Evolutionary conservation across 2,329 filamentous ascomycete genomes (phyloP).

Genomic region (Diplodia mutila): DNA sequence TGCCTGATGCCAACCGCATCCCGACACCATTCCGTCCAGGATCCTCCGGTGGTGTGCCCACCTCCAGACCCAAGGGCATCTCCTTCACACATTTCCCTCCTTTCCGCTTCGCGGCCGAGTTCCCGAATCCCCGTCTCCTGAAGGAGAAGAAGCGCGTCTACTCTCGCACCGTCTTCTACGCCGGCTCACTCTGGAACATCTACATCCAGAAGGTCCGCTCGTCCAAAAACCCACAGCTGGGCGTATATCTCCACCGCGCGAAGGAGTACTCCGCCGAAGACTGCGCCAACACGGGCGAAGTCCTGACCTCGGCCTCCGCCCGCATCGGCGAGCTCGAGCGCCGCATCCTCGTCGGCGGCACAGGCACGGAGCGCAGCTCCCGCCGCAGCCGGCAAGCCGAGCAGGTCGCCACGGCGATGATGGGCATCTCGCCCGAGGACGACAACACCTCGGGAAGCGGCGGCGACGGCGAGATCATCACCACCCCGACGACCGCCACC

Average conservation of each 20-base stretch:
- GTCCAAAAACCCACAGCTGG: constrained; percentile 59
- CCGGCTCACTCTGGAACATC: constrained; percentile 64
- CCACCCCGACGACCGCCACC: no score
- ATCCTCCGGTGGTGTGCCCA: constrained; percentile 39
- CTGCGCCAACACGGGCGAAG: constrained; percentile 25
- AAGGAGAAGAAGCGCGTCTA: constrained; percentile 65
- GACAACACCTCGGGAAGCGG: constrained; percentile 53
- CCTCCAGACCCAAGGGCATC: constrained; percentile 43
- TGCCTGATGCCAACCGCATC: constrained; percentile 43
- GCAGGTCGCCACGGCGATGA: constrained; percentile 28
- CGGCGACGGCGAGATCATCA: constrained; percentile 46
- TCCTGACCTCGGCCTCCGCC: constrained; percentile 50
- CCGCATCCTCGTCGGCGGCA: constrained; percentile 52
- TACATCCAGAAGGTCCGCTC: constrained; percentile 64
- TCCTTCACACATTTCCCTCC: constrained; percentile 60
- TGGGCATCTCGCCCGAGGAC: constrained; percentile 29
- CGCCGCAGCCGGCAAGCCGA: constrained; percentile 33
- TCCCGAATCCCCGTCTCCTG: constrained; percentile 58
- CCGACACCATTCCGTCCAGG: constrained; percentile 34
- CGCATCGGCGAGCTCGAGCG: constrained; percentile 59
- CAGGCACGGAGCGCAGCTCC: constrained; percentile 28
- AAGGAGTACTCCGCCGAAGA: constrained; percentile 59
- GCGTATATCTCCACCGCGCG: constrained; percentile 62
- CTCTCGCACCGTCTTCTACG: constrained; percentile 62
- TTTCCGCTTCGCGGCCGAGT: constrained; percentile 62